phyloP scores from a whole-genome alignment of 352 stramenopile genomes.

The Phytopythium kandeliae region DNA sequence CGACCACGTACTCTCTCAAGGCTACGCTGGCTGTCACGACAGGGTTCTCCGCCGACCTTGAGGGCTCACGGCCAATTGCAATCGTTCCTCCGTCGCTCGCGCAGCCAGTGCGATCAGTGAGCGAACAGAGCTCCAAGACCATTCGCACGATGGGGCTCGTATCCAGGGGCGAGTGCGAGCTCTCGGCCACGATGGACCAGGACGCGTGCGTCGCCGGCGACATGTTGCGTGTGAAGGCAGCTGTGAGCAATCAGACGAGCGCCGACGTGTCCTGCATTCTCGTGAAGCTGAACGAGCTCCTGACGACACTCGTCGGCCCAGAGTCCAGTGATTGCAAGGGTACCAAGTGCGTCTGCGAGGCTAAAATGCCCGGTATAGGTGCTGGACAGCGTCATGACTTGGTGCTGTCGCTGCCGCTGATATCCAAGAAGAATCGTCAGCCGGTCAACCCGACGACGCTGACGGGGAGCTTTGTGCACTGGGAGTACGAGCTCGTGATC shows the following conservation, averaged over 20 bases:
- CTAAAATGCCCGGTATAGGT: constrained; percentile 21
- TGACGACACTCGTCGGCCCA: constrained; percentile 16
- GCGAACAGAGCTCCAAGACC: constrained; percentile 14
- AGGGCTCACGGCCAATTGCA: constrained; percentile 26
- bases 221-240: constrained; percentile 18
- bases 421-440: constrained; percentile 12
- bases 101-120: constrained; percentile 15
- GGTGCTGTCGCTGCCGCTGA: constrained; percentile 19
- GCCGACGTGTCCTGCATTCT: constrained; percentile 24
- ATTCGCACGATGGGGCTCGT: constrained; percentile 23
- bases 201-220: constrained; percentile 23
- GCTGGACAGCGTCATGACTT: constrained; percentile 19
- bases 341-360: constrained; percentile 15
- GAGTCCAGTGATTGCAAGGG: constrained; percentile 14
- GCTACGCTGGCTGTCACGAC: constrained; percentile 58
- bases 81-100: constrained; percentile 17
- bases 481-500: constrained; percentile 26
- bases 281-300: constrained; percentile 25
- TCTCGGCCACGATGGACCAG: constrained; percentile 18
- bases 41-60: constrained; percentile 60
- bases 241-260: constrained; percentile 21
- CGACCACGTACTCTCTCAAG: constrained; percentile 63
- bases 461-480: constrained; percentile 20
- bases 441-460: constrained; percentile 15
- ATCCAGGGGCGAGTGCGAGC: constrained; percentile 23